Evolutionary conservation across 106 monocot species (phyloP), one percentile per base, ranked within the genome.

Genomic region (Platanthera zijinensis): DNA sequence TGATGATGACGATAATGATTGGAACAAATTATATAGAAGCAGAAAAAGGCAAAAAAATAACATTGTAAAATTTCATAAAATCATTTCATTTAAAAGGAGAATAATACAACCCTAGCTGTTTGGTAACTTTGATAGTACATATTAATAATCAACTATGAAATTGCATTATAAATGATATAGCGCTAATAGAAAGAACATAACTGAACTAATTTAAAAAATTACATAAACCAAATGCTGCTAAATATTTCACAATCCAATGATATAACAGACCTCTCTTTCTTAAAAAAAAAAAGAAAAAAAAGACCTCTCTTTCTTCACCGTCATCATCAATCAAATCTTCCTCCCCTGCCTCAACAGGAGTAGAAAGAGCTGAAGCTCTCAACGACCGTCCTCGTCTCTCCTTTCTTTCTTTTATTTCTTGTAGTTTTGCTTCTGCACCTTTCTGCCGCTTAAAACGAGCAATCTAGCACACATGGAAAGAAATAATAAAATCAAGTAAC

Each of bases 241-340:
- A 48, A 70, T n/a, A 72, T 72, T 15, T 72, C 12, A 51, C 19
- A 51, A 72, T 25, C 11, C 15, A 72, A 50, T 9, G 3, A 67
- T 52, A 50, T 61, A 80, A 9, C 81, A 73, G 77, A 95, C 95
- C 95, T 92, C 95, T n/a, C 92, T 84, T 85, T 96, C 95, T 75
- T 92, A n/a, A n/a, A n/a, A n/a, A n/a, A n/a, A n/a, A n/a, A n/a
- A n/a, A n/a, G n/a, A n/a, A n/a, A n/a, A n/a, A n/a, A n/a, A n/a
- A 73, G 77, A 95, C 95, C 95, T 92, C 95, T n/a, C 92, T 84
- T 85, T 96, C 95, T 75, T 92, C 95, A 49, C 90, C 84, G 75
- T 90, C 90, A 75, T 96, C 95, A 82, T 92, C 92, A 11, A 83
- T 73, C 18, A 63, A 64, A 80, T 96, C 92, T 78, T 96, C 95